phyloP scores from a whole-genome alignment of 345 rosid species.

The Lepidium africanum region DNA sequence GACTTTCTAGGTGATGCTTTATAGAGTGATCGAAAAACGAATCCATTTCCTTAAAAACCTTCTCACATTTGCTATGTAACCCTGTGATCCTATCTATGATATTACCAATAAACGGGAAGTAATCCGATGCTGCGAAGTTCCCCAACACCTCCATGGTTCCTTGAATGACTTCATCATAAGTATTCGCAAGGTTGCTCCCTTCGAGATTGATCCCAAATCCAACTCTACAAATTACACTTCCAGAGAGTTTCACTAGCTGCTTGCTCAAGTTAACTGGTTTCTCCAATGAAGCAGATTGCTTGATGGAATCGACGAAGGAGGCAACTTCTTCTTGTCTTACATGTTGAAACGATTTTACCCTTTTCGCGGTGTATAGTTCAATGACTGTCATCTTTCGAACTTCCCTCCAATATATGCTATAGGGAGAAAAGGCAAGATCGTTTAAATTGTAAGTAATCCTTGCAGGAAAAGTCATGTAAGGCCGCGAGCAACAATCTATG shows the following conservation, averaged over 20 bases:
- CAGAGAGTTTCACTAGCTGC: constrained; percentile 19
- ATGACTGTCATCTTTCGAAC: constrained; percentile 26
- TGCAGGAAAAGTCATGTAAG: constrained; percentile 14
- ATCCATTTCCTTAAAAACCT: constrained; percentile 32
- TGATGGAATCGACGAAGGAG: constrained; percentile 12
- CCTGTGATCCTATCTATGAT: constrained; percentile 32
- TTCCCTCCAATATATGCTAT: constrained; percentile 30
- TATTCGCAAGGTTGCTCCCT: constrained; percentile 24
- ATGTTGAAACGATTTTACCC: constrained; percentile 27
- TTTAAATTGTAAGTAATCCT: constrained; percentile 20
- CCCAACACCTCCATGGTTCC: constrained; percentile 14
- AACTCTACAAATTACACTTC: constrained; percentile 24
- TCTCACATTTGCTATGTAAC: constrained; percentile 22
- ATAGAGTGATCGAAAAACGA: constrained; percentile 30
- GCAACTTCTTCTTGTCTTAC: constrained; percentile 33
- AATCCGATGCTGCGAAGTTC: constrained; percentile 27
- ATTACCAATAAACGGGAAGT: constrained; percentile 30
- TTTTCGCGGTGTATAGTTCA: constrained; percentile 34
- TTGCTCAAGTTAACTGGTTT: constrained; percentile 18
- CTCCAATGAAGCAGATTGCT: constrained; percentile 15
- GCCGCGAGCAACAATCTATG: constrained; percentile 35
- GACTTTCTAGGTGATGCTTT: constrained; percentile 32
- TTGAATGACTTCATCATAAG: constrained; percentile 28
- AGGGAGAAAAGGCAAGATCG: constrained; percentile 30
- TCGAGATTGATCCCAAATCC: constrained; percentile 30